Base-by-base conservation (phyloP, 441 rosid species). In the Pelargonium australe region DNA sequence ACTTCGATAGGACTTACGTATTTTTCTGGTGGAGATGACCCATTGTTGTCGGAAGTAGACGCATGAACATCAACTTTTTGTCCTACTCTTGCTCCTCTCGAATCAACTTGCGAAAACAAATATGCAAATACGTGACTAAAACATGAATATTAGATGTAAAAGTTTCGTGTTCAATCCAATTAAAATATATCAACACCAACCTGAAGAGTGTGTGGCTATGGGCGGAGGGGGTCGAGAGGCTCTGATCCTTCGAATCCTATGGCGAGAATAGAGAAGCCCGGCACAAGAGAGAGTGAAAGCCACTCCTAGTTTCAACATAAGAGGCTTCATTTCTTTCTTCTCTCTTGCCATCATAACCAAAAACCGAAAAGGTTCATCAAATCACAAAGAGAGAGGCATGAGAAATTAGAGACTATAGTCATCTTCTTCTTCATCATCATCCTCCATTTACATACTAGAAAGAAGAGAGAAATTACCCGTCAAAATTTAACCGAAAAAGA, bases 241-340 rank as follows among this genome's bases (percentile, higher is more conserved):
- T 63, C 76, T 84, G 49, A 43, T 57, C 68, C 77, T 79, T 19
- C 78, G 77, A 47, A 58, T 69, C 72, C 78, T 84, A 63, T 80
- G 67, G 40, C 91, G 87, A 64, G 89, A 80, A 78, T 68, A 82
- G 73, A 91, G 70, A 70, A 89, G 78, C 34, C 90, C 95, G 19
- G 92, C 93, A 37, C 86, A 73, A 61, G 96, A 89, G 44, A 94
- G 72, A 20, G 88, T 83, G 1, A 94, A 43, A 47, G 85, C 98
- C 44, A 85, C 81, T 68, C 97, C 97, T 63, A 91, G 11, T 73
- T 83, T 80, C 68, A 88, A 55, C 68, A 89, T 70, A 60, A 86
- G 14, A 17, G 88, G 77, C 71, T 76, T 87, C 58, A 93, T 31
- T 63, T 84, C 85, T 70, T 73, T 75, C 78, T 83, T 87, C 14